Evolutionary conservation across 179 eudicot genomes (phyloP), one percentile per base, ranked within the genome.

Genomic region (Silene vulgaris): DNA sequence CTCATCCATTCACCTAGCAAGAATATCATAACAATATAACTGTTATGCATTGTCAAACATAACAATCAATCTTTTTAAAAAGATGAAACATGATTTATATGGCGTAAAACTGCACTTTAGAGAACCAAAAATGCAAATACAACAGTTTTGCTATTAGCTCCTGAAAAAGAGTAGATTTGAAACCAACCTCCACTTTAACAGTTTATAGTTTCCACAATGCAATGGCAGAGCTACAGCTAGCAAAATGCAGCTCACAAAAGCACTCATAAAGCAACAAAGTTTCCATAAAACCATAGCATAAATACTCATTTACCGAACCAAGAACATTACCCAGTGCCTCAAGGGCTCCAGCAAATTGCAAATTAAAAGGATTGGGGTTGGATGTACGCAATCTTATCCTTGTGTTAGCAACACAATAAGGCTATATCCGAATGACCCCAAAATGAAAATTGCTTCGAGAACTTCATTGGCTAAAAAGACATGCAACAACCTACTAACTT

Each of bases 1-100:
- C 81, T 89, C 97, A 91, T 91, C 97, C 97, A 91, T 30, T 91
- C 97, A 72, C 97, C 97, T 91, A 80, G 54, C 30, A 76, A 35
- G 7, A 72, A 16, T 35, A 20, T 81, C 52, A 35, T 8, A 43
- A 23, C 37, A 74, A 72, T 23, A 30, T 72, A 6, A 30, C 68
- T 40, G 37, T 69, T 16, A 77, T 63, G 37, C 65, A 73, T 3
- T 65, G 8, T n/a, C 23, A 30, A 6, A 52, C 17, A 19, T 0
- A 1, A 45, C 5, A 21, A 48, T 48, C 73, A n/a, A 66, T 37
- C 13, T 35, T 66, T 5, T 37, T 37, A 37, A 37, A 37, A 37
- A 37, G 35, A 37, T 37, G 43, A 37, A 37, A 37, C 43, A 37
- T 37, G 43, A 37, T 37, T 48, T 13, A 48, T 13, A 48, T 26